Conservation (phyloP, 2,329 filamentous ascomycete genomes). For the Scedosporium apiospermum region DNA sequence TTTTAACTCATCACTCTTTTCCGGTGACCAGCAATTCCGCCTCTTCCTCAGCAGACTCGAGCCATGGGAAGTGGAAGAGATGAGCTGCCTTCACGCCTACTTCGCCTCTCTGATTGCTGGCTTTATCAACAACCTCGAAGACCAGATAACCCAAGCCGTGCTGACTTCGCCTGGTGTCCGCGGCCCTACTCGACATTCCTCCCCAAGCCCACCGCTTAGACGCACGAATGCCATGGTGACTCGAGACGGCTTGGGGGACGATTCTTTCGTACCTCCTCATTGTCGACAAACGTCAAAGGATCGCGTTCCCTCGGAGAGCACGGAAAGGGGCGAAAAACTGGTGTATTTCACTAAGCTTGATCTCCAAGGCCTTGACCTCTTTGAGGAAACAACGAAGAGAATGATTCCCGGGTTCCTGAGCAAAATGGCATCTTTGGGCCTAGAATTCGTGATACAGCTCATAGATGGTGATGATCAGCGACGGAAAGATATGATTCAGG, state of each 20-base stretch:
- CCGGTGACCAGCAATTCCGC: neutral
- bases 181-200: no score
- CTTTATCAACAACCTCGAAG: neutral
- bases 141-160: neutral
- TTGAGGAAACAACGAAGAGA: neutral
- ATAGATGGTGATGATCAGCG: neutral
- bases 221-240: neutral
- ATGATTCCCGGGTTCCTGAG: neutral
- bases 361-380: neutral
- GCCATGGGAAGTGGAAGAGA: slow-evolving; percentile 7
- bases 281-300: no score
- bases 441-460: neutral
- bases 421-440: neutral
- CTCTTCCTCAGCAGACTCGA: neutral
- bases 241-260: neutral
- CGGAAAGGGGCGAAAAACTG: neutral
- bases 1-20: neutral
- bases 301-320: no score
- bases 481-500: neutral
- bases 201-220: neutral
- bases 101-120: neutral
- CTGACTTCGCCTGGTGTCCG: neutral
- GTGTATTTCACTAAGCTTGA: neutral
- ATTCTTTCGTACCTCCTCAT: neutral
- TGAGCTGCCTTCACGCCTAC: slow-evolving; percentile 3